Conservation (phyloP, 495 filamentous ascomycete genomes). For the Pseudoneurospora amorphoporcata region DNA sequence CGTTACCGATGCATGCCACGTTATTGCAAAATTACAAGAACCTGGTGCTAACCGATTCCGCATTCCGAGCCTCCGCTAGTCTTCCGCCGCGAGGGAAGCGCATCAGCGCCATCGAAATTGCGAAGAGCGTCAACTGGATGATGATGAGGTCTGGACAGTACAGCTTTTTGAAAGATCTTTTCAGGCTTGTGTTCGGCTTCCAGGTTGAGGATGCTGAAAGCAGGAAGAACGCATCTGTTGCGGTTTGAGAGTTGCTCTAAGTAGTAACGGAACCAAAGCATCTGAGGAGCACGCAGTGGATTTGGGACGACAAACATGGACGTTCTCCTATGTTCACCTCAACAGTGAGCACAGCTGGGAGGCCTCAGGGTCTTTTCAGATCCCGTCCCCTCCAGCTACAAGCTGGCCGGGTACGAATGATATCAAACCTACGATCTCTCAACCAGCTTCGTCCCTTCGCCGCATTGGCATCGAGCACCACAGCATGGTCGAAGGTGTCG, state of each 20-base stretch:
- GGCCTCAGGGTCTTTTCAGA: not conserved
- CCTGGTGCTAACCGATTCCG: conserved; percentile 57
- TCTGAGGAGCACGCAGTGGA: not conserved
- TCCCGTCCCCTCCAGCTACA: not conserved
- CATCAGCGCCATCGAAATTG: conserved; percentile 58
- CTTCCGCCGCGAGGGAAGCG: conserved; percentile 46
- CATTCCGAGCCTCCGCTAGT: conserved; percentile 45
- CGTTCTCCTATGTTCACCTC: not conserved
- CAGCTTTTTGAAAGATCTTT: conserved; percentile 68
- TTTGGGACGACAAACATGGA: not conserved
- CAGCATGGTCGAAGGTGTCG: not conserved
- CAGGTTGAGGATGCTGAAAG: conserved; percentile 61
- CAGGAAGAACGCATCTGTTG: conserved; percentile 41
- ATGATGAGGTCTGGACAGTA: conserved; percentile 42
- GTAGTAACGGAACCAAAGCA: not conserved
- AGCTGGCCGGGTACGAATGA: not conserved
- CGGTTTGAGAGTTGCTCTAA: conserved; percentile 15
- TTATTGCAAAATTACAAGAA: conserved; percentile 70
- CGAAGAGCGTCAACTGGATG: conserved; percentile 67
- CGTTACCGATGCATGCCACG: conserved; percentile 53
- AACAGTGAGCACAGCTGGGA: not conserved
- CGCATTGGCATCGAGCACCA: not conserved
- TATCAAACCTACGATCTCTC: not conserved
- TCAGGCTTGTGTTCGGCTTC: conserved; percentile 75
- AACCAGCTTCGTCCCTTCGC: not conserved